Percentiles rank a stretch among this genome's conserved stretches.
These are phyloP conservation scores for Rhizopus delemar DNA, from an alignment of 371 early-diverging fungal species.

Conservation along the genomic window DNA sequence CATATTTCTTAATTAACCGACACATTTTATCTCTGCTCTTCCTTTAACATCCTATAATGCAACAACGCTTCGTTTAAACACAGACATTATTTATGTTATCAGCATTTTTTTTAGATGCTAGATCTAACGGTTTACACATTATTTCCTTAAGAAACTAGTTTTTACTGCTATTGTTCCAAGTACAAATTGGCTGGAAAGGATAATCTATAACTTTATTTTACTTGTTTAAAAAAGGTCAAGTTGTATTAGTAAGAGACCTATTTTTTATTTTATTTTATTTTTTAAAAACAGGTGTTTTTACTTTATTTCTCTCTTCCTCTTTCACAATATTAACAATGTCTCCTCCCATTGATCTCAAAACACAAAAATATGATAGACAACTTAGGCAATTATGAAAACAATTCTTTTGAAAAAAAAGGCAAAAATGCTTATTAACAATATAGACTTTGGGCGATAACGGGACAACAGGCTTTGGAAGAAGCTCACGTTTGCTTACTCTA, in stretches of 20 bases:
- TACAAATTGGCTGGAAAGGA: too few species aligned
- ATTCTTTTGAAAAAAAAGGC: background rate
- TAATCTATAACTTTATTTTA: background rate
- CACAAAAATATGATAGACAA: conserved; percentile 91
- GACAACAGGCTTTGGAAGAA: conserved; percentile 85
- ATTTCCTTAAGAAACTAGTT: too few species aligned
- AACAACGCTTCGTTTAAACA: too few species aligned
- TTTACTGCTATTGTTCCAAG: too few species aligned
- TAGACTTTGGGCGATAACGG: conserved; percentile 91
- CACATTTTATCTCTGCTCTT: too few species aligned
- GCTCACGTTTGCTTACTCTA: conserved; percentile 83
- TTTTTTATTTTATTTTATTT: background rate
- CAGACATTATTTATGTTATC: too few species aligned
- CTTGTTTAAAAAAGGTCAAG: background rate
- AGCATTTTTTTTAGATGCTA: too few species aligned
- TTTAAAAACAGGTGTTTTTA: background rate
- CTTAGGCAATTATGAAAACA: conserved; percentile 59
- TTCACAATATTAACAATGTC: conserved; percentile 28
- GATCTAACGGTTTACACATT: too few species aligned
- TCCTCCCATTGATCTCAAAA: conserved; percentile 52
- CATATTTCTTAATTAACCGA: too few species aligned
- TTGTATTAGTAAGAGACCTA: too few species aligned
- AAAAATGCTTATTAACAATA: conserved; percentile 1
- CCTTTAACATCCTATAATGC: too few species aligned
- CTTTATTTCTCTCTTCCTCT: conserved; percentile 1